phyloP scores from a whole-genome alignment of 331 rosid genomes.

The Phaseolus coccineus region DNA sequence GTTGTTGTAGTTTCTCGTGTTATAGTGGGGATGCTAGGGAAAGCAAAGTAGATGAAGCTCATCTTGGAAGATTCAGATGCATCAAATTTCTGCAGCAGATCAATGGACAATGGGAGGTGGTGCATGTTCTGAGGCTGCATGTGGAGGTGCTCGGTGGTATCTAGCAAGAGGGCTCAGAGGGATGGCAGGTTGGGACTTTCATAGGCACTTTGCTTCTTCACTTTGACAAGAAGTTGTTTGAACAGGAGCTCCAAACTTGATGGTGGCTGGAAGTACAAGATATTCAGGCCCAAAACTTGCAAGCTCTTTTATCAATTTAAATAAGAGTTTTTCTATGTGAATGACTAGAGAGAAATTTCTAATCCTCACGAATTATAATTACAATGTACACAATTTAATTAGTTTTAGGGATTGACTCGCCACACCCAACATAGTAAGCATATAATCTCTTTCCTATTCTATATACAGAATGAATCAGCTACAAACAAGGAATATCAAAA shows the following conservation, averaged over 20 bases:
- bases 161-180: background rate
- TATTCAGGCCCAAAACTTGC: background rate
- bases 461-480: background rate
- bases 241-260: background rate
- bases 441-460: constrained; percentile 7
- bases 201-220: background rate
- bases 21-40: background rate
- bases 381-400: background rate
- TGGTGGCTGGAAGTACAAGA: background rate
- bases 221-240: background rate
- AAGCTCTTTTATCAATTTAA: background rate
- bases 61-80: background rate
- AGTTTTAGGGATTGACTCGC: background rate
- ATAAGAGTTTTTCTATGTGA: background rate
- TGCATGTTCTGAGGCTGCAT: background rate
- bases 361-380: background rate
- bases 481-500: background rate
- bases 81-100: background rate
- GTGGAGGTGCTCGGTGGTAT: background rate
- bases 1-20: background rate
- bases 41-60: background rate
- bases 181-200: background rate
- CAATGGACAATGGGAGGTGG: no score
- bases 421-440: background rate
- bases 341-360: background rate